phyloP scores from a whole-genome alignment of 2,329 filamentous ascomycete genomes.

The Talaromyces sp. region DNA sequence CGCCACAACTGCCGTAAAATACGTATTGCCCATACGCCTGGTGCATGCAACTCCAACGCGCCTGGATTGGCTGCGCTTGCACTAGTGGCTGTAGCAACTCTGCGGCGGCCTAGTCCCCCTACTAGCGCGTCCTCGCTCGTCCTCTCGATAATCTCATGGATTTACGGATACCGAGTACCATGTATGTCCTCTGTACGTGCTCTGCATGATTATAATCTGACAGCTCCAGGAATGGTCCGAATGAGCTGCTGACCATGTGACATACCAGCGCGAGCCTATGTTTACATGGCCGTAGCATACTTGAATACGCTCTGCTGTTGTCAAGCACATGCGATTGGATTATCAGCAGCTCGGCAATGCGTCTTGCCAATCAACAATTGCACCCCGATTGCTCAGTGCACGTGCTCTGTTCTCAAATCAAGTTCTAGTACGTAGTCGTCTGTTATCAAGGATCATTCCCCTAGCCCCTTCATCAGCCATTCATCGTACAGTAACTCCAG shows the following conservation, averaged over 20 bases:
- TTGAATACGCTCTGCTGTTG: not conserved
- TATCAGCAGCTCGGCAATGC: not conserved
- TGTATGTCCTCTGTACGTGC: too few species aligned
- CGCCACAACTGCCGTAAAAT: not conserved
- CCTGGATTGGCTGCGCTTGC: not conserved
- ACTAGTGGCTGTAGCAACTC: not conserved
- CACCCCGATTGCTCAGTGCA: not conserved
- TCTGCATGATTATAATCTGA: not conserved
- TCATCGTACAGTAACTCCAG: not conserved
- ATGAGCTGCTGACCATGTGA: not conserved
- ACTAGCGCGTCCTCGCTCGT: not conserved
- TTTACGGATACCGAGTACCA: not conserved
- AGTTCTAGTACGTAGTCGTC: too few species aligned
- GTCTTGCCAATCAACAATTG: not conserved
- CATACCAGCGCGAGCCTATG: not conserved
- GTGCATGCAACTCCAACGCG: not conserved
- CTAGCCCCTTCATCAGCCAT: not conserved
- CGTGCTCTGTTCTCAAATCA: too few species aligned
- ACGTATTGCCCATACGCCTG: not conserved
- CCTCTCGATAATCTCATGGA: too few species aligned
- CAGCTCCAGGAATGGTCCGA: not conserved
- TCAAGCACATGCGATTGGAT: not conserved
- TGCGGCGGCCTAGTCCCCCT: not conserved
- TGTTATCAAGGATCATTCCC: not conserved
- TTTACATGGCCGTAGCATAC: not conserved